Percentiles rank a stretch among this genome's conserved stretches.
These are phyloP conservation scores for Domatiomyces globalis DNA, from an alignment of 2,329 filamentous ascomycete genomes.

Conservation along the genomic window DNA sequence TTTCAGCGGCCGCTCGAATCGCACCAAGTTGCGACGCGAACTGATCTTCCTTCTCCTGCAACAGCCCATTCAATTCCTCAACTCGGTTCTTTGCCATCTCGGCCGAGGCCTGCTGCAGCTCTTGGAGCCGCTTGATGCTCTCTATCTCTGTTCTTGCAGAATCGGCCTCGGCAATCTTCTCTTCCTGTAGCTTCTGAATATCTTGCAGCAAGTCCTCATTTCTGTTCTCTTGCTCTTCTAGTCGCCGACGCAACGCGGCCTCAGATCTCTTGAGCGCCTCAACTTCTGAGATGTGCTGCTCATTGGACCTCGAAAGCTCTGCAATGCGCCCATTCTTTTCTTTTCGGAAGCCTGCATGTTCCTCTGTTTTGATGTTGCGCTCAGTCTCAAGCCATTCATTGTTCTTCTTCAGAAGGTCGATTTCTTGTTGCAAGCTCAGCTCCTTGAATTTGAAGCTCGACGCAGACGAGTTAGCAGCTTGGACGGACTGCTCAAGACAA, in stretches of 20 bases:
- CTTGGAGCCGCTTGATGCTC: conserved; percentile 62
- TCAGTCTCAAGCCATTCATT: conserved; percentile 89
- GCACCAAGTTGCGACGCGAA: conserved; percentile 45
- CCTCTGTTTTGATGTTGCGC: conserved; percentile 74
- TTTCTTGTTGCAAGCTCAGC: conserved; percentile 76
- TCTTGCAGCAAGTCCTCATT: conserved; percentile 69
- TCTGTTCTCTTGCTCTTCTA: conserved; percentile 74
- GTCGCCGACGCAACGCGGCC: conserved; percentile 60
- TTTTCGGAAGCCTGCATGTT: conserved; percentile 80
- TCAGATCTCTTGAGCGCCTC: conserved; percentile 70
- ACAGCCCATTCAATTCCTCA: conserved; percentile 41
- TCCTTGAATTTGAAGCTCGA: conserved; percentile 80
- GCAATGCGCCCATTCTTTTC: conserved; percentile 85
- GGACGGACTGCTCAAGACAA: conserved; percentile 66
- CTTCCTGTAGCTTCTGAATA: conserved; percentile 74
- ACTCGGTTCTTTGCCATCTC: conserved; percentile 46
- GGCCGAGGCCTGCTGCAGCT: conserved; percentile 49
- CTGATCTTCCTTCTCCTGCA: conserved; percentile 47
- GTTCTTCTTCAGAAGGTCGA: conserved; percentile 76
- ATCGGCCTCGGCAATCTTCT: conserved; percentile 67
- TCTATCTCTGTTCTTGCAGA: conserved; percentile 78
- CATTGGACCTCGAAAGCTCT: conserved; percentile 74
- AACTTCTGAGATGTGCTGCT: conserved; percentile 64
- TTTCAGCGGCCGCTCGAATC: conserved; percentile 40
- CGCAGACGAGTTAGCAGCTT: conserved; percentile 64